These are phyloP conservation scores for Anisodus acutangulus DNA, from an alignment of 257 asterid species.

Conservation along the genomic window DNA sequence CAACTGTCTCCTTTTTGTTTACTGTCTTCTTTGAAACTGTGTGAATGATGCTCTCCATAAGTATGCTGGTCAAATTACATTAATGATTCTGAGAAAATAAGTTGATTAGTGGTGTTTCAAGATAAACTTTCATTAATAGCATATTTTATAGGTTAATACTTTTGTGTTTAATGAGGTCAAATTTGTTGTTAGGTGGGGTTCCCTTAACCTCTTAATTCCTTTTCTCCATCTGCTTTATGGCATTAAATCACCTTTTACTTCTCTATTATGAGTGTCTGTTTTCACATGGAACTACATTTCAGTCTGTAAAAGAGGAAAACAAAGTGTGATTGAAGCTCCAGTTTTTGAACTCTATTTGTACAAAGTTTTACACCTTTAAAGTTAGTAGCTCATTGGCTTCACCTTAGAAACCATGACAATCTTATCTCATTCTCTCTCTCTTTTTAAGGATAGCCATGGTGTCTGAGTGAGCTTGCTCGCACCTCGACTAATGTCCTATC, in stretches of 20 bases:
- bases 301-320: too few species aligned
- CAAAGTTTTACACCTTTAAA: too few species aligned
- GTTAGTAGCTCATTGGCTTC: too few species aligned
- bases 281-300: background rate
- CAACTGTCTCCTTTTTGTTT: background rate
- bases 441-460: too few species aligned
- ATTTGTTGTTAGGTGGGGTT: slow-evolving; percentile 23
- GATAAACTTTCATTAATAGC: slow-evolving; percentile 25
- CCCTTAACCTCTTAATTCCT: background rate
- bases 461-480: too few species aligned
- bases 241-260: background rate
- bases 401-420: too few species aligned
- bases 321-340: too few species aligned
- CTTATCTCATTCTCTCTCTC: too few species aligned
- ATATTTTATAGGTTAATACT: background rate
- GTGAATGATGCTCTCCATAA: background rate
- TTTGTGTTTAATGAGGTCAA: slow-evolving; percentile 24
- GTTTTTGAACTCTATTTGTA: background rate
- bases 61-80: slow-evolving; percentile 12
- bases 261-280: slow-evolving; percentile 16
- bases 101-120: slow-evolving; percentile 27
- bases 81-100: background rate
- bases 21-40: slow-evolving; percentile 1
- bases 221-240: background rate
- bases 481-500: too few species aligned